A percentile compares a stretch with the other conserved stretches of the same genome.
Evolutionary conservation across 345 rosid species (phyloP).

Genomic region (Heritiera fomes): DNA sequence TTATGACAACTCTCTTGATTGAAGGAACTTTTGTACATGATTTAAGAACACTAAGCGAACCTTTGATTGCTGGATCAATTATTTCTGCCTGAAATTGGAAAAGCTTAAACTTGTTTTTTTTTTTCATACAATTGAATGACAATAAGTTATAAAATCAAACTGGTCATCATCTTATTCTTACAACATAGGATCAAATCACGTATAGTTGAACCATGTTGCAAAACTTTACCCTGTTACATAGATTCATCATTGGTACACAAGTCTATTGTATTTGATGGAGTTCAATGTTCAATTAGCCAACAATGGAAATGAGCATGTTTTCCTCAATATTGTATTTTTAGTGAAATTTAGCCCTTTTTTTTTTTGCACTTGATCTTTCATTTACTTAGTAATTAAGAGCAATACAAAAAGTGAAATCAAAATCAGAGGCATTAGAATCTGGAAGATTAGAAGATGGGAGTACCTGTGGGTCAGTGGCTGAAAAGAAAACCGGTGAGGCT

Average conservation of each 20-base stretch:
- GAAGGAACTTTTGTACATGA: slow-evolving; percentile 42
- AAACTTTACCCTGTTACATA: neutral
- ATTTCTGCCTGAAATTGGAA: slow-evolving; percentile 33
- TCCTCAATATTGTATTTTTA: neutral
- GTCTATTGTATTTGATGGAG: neutral
- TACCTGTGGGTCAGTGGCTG: slow-evolving; percentile 7
- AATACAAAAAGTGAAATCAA: neutral
- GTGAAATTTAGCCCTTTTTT: neutral
- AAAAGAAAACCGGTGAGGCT: slow-evolving; percentile 31
- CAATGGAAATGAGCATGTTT: neutral
- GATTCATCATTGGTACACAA: neutral
- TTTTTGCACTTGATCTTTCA: neutral
- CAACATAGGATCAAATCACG: neutral
- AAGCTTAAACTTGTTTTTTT: neutral
- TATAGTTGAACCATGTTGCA: neutral
- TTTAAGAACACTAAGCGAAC: slow-evolving; percentile 46
- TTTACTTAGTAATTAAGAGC: neutral
- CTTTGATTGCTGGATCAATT: slow-evolving; percentile 52
- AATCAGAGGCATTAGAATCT: neutral
- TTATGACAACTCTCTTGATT: slow-evolving; percentile 47
- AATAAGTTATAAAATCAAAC: neutral
- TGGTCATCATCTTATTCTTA: neutral
- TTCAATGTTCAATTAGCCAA: neutral
- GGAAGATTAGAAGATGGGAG: neutral
- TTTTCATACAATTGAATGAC: neutral